These are phyloP conservation scores for Citrullus colocynthis DNA, from an alignment of 306 rosid species.

Conservation along the genomic window DNA sequence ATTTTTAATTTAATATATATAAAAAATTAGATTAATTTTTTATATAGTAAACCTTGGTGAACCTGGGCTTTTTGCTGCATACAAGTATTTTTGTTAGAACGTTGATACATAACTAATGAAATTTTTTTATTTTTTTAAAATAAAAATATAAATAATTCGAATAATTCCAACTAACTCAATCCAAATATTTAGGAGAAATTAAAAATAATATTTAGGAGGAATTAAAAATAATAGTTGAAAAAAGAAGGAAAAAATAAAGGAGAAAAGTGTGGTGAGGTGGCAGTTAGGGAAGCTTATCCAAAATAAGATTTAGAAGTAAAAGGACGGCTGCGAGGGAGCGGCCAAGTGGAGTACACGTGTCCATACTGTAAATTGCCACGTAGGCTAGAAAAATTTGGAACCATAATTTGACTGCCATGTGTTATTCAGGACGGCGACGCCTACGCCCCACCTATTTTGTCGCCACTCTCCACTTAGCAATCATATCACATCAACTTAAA, in stretches of 20 bases:
- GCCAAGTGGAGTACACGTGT: conserved; percentile 8
- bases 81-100: too few relatives aligned
- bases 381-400: not conserved
- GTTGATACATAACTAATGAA: too few relatives aligned
- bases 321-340: not conserved
- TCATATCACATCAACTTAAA: not conserved
- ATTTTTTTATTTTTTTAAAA: too few relatives aligned
- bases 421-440: not conserved
- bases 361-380: rapidly evolving
- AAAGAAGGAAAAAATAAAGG: not conserved
- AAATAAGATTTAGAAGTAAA: not conserved
- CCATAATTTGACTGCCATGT: not conserved
- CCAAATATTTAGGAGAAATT: too few relatives aligned
- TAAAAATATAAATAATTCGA: too few relatives aligned
- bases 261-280: conserved; percentile 3
- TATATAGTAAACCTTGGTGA: too few relatives aligned
- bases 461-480: not conserved
- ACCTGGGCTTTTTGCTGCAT: too few relatives aligned
- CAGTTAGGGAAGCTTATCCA: not conserved
- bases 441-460: not conserved
- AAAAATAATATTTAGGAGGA: too few relatives aligned
- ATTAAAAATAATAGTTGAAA: not conserved
- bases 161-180: too few relatives aligned
- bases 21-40: too few relatives aligned
- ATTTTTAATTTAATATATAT: too few relatives aligned